Base-by-base conservation (phyloP, 2,329 filamentous ascomycete genomes). In the Neonectria punicea region DNA sequence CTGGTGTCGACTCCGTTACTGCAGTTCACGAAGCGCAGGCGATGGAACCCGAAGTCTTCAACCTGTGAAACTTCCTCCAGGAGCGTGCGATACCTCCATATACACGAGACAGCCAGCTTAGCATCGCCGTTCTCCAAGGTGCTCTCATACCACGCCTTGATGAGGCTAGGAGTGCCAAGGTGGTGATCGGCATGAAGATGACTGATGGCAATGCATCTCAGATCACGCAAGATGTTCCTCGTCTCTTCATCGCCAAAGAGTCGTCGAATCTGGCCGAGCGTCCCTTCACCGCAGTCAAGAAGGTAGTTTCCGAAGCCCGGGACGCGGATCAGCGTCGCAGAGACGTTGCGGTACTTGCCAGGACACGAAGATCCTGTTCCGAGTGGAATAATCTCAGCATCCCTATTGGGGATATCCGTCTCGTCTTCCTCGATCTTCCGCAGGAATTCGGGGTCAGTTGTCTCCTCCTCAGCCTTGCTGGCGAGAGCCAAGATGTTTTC, bases 111-210 rank as follows among this genome's bases (percentile, higher is more conserved):
- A 54, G 87, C 84, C 9, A 97, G 84, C 50, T 82, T 84, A 63
- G 73, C 78, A 6, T 74, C 81, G 53, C 67, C 71, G n/a, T 73
- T 65, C 44, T 80, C 70, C 9, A 80, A 67, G 44, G 81, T 86
- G 67, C 80, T 81, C 47, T 89, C 85, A 59, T 93, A 89, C 93
- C 94, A 97, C 6, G 92, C 92, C 73, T 88, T 90, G 74, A 98
- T 88, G n/a, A 98, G 83, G 6, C 90, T 87, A n/a, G 88, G 85
- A 1, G 90, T 92, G 30, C 96, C 96, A 20, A 99, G 86, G 76
- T 98, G 96, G 80, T 99, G 96, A 80, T 99, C 96, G 5, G 96
- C 96, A 79, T 99, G 96, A 67, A 97, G 84, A 80, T 99, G 96
- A 78, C 93, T 97, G 80, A 99, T 96, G 89, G 93, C 97, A 67